Evolutionary conservation across 1,139 yeast genomes (phyloP).

Genomic region (Suhomyces atakaporum): DNA sequence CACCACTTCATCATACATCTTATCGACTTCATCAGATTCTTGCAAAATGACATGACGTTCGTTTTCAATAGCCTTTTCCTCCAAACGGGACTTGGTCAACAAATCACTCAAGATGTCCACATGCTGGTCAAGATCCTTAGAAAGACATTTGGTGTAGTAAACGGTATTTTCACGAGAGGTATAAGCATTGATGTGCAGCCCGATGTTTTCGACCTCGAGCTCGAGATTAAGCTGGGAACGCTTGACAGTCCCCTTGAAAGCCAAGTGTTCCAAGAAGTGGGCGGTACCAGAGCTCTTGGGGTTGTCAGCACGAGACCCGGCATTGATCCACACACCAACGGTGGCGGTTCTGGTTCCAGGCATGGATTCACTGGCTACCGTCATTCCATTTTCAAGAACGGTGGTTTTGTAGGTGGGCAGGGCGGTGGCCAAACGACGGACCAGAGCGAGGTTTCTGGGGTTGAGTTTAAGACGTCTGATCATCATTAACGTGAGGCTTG

Average conservation of each 20-base stretch:
- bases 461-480: too few species aligned
- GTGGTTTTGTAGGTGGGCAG: constrained; percentile 46
- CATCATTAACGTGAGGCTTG: constrained; percentile 1
- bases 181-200: constrained; percentile 95
- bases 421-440: constrained; percentile 12
- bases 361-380: constrained; percentile 87
- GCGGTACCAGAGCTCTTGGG: constrained; percentile 90
- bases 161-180: constrained; percentile 97
- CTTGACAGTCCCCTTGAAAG: constrained; percentile 87
- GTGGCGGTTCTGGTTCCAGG: constrained; percentile 95
- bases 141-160: constrained; percentile 87
- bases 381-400: constrained; percentile 77
- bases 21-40: constrained; percentile 97
- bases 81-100: constrained; percentile 81
- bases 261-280: constrained; percentile 92
- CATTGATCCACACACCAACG: constrained; percentile 96
- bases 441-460: too few species aligned
- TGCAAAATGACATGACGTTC: constrained; percentile 95
- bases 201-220: constrained; percentile 92
- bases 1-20: constrained; percentile 96
- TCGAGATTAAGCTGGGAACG: constrained; percentile 86
- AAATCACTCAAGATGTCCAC: constrained; percentile 90
- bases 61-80: constrained; percentile 82
- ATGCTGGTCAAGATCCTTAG: constrained; percentile 77
- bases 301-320: constrained; percentile 96